Base-by-base conservation (phyloP, 140 eudicot species). In the Senecio squalidus region DNA sequence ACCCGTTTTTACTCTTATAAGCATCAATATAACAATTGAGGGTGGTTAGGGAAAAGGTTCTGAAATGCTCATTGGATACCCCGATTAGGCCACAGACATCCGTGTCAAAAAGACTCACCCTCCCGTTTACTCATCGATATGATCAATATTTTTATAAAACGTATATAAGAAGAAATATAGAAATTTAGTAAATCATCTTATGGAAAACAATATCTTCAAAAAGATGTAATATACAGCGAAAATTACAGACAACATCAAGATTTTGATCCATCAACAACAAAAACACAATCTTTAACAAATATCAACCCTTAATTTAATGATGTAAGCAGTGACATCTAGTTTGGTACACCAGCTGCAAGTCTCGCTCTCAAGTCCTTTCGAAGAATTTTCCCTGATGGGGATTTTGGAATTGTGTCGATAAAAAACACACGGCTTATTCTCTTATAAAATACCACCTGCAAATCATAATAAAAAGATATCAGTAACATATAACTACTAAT, bases 371-470 rank as follows among this genome's bases (percentile, higher is more conserved):
- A 76, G 49, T 86, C 95, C 76, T 86, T 91, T 28, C 98, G 86
- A 57, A 91, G 81, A 43, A 91, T 91, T 69, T 91, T 91, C 9
- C 98, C 98, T 0, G 98, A 57, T 59, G 98, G 94, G 9, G 92
- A 77, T 57, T 83, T 91, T 4, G 98, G 96, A 21, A 91, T 81
- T 3, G 84, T 21, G 20, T 91, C 88, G 1, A 73, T 67, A 64
- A 91, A 91, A 70, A 86, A 91, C n/a, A 83, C 94, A 0, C 87
- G 74, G 8, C 66, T 66, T 55, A 91, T 69, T 79, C 96, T 81
- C 82, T 91, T 91, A 58, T 91, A 91, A 54, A 86, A 91, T 3
- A 91, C 86, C 68, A 91, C 98, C 98, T 91, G 82, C 39, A 64
- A 1, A 69, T 22, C 23, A 39, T 38, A 44, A 46, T 47, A 67